Base-by-base conservation (phyloP, 371 early-diverging fungal genomes). In the Fennellomyces sp. region DNA sequence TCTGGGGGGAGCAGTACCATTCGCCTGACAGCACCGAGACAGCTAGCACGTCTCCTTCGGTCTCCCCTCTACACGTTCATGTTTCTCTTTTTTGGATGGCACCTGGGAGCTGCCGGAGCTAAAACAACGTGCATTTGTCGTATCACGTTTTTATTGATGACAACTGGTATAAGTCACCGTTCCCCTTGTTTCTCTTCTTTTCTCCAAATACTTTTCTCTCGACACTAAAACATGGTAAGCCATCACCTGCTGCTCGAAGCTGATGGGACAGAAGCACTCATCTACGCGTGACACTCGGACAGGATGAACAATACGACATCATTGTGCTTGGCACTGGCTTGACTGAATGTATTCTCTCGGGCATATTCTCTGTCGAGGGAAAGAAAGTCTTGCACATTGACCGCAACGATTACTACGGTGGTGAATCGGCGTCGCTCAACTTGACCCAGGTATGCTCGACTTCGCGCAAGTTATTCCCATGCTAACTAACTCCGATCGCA, bases 311-410 rank as follows among this genome's bases (percentile, higher is more conserved):
- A 67, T 95, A 95, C 83, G 97, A 97, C 79, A 94, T 96, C 64
- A 91, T 98, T 76, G 94, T 98, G 64, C 86, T 98, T 58, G 99
- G 99, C 58, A 99, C 99, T 48, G 99, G 99, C 55, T 86, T 99
- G 64, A 96, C 99, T 73, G 99, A 99, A 82, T 99, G 99, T 82
- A 94, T 99, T 73, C 88, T 99, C 42, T 96, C 97, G n/a, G 97
- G 98, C 52, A 87, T 99, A 39, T 86, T 99, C 30, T 96, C 99
- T 15, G 93, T 97, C 39, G 97, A 98, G 67, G 96, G 97, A 64
- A 98, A 99, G 81, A 98, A 97, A 78, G 99, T 99, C 3, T 83
- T 97, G 59, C 97, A 98, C 71, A 91, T 99, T 81, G 99, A 99
- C 77, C 88, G 96, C 59, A 98, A 99, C 77, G 90, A 96, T 75